These are phyloP conservation scores for Diospyros kaki DNA, from an alignment of 148 eudicot species.

Conservation along the genomic window DNA sequence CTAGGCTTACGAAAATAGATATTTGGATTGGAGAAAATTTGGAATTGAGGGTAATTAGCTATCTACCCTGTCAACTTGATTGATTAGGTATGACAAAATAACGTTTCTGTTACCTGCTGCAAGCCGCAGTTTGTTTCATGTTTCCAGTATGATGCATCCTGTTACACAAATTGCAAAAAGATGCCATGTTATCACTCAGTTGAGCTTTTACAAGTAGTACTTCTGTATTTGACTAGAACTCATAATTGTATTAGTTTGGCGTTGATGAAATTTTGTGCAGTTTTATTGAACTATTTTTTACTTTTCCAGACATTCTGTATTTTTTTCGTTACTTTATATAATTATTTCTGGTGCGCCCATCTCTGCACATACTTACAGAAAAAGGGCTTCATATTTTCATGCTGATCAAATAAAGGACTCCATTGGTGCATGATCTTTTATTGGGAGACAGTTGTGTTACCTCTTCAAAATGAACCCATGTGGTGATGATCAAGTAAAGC, in stretches of 20 bases:
- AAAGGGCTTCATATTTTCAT: constrained; percentile 4
- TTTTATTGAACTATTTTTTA: background rate
- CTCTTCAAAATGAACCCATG: constrained; percentile 29
- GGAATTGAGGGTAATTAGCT: no score
- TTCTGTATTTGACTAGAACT: background rate
- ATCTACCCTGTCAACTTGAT: no score
- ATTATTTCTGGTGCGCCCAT: background rate
- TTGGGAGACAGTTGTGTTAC: background rate
- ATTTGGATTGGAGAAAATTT: no score
- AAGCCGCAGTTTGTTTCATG: no score
- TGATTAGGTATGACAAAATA: no score
- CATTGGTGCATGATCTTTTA: background rate
- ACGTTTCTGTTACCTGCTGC: no score
- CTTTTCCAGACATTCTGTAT: background rate
- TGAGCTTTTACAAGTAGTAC: background rate
- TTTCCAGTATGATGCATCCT: no score
- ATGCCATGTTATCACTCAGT: background rate
- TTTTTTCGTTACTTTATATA: background rate
- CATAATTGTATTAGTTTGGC: background rate
- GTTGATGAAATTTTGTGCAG: background rate
- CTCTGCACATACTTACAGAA: constrained; percentile 6
- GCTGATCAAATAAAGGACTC: background rate
- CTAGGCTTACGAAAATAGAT: no score
- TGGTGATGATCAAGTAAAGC: constrained; percentile 32
- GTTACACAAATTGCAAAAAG: background rate